Evolutionary conservation across 2,329 filamentous ascomycete species (phyloP).

Genomic region (Scorias spongiosa): DNA sequence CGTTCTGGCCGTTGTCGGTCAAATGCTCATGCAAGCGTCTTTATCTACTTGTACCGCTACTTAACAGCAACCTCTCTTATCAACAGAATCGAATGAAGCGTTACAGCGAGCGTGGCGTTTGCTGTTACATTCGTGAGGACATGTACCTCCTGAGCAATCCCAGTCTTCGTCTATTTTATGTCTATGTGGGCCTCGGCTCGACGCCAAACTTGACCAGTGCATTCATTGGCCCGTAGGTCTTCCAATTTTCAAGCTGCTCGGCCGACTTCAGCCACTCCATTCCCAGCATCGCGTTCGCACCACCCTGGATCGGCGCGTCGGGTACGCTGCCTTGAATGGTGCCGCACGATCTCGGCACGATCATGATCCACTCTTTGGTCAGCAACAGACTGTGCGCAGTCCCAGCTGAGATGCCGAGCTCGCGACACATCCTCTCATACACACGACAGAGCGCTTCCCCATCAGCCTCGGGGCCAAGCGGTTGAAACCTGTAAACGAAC

Average conservation of each 20-base stretch:
- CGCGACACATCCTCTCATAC: constrained; percentile 9
- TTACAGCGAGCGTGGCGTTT: neutral
- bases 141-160: neutral
- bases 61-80: neutral
- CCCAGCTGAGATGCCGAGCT: constrained; percentile 6
- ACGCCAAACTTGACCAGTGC: constrained; percentile 8
- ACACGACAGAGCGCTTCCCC: constrained; percentile 4
- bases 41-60: neutral
- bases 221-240: constrained; percentile 5
- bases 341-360: constrained; percentile 20
- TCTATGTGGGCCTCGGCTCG: neutral
- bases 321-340: constrained; percentile 7
- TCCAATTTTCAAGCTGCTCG: constrained; percentile 7
- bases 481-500: constrained; percentile 1
- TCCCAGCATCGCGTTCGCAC: constrained; percentile 23
- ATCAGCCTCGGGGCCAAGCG: constrained; percentile 3
- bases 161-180: no score
- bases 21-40: no score
- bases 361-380: constrained; percentile 18
- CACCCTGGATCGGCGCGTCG: constrained; percentile 3
- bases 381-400: constrained; percentile 21
- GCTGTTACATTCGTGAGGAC: neutral
- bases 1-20: no score
- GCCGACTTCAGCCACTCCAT: constrained; percentile 12
- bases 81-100: neutral